phyloP scores from a whole-genome alignment of 768 basidiomycete species.

The Serendipita vermifera region DNA sequence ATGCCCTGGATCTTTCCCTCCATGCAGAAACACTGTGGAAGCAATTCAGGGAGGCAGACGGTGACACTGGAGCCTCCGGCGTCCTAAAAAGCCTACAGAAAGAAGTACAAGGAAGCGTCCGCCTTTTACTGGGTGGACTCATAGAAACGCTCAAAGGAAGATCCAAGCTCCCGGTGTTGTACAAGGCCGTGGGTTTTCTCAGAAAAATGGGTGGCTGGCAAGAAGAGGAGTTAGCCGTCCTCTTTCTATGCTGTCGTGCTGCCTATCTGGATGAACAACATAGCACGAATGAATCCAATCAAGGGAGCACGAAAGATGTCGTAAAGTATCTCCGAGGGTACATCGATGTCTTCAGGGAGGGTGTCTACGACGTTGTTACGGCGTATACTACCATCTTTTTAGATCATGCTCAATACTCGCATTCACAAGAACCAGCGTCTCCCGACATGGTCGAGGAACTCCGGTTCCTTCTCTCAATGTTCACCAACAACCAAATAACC shows the following conservation, averaged over 20 bases:
- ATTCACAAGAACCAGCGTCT: constrained; percentile 14
- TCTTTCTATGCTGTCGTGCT: constrained; percentile 66
- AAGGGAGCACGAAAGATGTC: constrained; percentile 27
- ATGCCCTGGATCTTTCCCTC: constrained; percentile 72
- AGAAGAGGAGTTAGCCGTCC: constrained; percentile 66
- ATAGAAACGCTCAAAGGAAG: constrained; percentile 69
- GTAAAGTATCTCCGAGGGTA: constrained; percentile 72
- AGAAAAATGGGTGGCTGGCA: constrained; percentile 64
- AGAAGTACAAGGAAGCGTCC: constrained; percentile 30
- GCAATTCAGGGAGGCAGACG: constrained; percentile 33
- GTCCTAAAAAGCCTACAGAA: neutral
- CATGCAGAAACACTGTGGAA: constrained; percentile 47
- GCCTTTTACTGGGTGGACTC: constrained; percentile 66
- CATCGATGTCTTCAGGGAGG: constrained; percentile 84
- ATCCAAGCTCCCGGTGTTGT: constrained; percentile 75
- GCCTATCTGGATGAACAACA: constrained; percentile 37
- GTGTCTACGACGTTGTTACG: constrained; percentile 81
- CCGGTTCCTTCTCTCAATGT: constrained; percentile 42
- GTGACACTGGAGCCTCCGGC: neutral
- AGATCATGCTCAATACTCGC: constrained; percentile 36
- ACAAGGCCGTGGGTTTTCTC: constrained; percentile 81
- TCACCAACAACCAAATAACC: constrained; percentile 46
- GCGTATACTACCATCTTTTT: constrained; percentile 86
- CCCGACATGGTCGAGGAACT: constrained; percentile 13
- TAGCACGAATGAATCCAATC: constrained; percentile 37